Evolutionary conservation across 352 stramenopile species (phyloP).

Genomic region (Pythium aphanidermatum): DNA sequence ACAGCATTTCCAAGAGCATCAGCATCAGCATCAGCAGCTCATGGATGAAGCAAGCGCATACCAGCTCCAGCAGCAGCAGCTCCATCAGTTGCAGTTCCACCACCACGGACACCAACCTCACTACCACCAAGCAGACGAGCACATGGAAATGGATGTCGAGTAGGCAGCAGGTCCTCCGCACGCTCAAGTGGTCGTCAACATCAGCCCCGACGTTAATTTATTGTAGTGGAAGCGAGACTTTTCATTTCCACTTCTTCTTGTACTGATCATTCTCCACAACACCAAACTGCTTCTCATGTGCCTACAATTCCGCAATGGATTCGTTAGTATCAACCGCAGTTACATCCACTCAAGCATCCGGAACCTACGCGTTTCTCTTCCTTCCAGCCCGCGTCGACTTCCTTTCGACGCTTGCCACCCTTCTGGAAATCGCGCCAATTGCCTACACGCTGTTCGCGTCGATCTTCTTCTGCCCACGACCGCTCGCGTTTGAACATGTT

Average conservation of each 20-base stretch:
- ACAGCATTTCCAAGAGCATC: conserved; percentile 3
- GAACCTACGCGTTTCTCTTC: conserved; percentile 52
- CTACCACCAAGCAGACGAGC: conserved; percentile 10
- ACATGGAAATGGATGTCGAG: conserved; percentile 18
- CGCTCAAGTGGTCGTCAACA: no score
- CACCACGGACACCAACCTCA: conserved; percentile 1
- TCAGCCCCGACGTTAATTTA: conserved; percentile 24
- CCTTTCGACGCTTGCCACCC: conserved; percentile 58
- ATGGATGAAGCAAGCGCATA: conserved; percentile 8
- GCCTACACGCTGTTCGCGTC: conserved; percentile 67
- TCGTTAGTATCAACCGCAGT: no score
- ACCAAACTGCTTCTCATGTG: conserved; percentile 58
- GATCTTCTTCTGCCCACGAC: conserved; percentile 70
- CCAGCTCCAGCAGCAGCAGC: conserved; percentile 6
- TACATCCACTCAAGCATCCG: not conserved
- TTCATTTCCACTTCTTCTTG: conserved; percentile 81
- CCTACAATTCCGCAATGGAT: not conserved
- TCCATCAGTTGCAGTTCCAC: not conserved
- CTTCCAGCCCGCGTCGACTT: conserved; percentile 53
- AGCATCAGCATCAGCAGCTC: conserved; percentile 2
- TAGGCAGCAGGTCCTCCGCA: no score
- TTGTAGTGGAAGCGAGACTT: no score
- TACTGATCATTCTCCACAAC: conserved; percentile 64
- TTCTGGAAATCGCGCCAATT: conserved; percentile 82
- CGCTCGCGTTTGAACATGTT: conserved; percentile 62